These are phyloP conservation scores for Moniliophthora roreri DNA, from an alignment of 1,284 basidiomycete species.

Conservation along the genomic window DNA sequence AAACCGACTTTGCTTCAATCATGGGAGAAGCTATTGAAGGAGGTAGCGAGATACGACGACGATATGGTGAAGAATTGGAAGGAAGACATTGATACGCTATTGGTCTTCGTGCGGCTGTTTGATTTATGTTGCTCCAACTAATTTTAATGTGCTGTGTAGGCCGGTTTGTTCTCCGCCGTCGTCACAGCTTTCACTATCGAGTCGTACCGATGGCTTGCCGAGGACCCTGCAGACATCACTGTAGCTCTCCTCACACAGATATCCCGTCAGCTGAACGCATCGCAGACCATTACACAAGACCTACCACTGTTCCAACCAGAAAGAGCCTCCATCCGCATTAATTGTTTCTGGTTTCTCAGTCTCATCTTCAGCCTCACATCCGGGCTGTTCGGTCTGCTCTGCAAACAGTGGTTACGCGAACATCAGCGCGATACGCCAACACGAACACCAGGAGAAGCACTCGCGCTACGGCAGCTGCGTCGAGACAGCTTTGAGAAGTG, in stretches of 20 bases:
- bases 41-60: not conserved
- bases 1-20: no score
- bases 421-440: slow-evolving; percentile 16
- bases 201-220: slow-evolving; percentile 19
- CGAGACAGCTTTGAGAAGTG: slow-evolving; percentile 26
- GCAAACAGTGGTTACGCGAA: slow-evolving; percentile 25
- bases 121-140: not conserved
- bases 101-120: not conserved
- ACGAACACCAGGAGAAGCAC: slow-evolving; percentile 16
- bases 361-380: slow-evolving; percentile 20
- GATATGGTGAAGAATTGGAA: not conserved
- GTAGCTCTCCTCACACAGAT: slow-evolving; percentile 17
- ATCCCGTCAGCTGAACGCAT: slow-evolving; percentile 2
- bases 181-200: slow-evolving; percentile 21
- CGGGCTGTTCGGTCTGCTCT: slow-evolving; percentile 21
- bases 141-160: slow-evolving; percentile 10
- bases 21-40: not conserved
- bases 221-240: slow-evolving; percentile 11
- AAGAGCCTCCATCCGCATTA: slow-evolving; percentile 16
- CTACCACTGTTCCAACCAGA: not conserved
- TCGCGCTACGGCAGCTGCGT: slow-evolving; percentile 23
- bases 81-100: not conserved
- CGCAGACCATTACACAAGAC: not conserved
- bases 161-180: slow-evolving; percentile 23
- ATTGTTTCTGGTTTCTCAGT: slow-evolving; percentile 25